phyloP scores from a whole-genome alignment of 345 rosid genomes.

The Schrenkiella parvula region DNA sequence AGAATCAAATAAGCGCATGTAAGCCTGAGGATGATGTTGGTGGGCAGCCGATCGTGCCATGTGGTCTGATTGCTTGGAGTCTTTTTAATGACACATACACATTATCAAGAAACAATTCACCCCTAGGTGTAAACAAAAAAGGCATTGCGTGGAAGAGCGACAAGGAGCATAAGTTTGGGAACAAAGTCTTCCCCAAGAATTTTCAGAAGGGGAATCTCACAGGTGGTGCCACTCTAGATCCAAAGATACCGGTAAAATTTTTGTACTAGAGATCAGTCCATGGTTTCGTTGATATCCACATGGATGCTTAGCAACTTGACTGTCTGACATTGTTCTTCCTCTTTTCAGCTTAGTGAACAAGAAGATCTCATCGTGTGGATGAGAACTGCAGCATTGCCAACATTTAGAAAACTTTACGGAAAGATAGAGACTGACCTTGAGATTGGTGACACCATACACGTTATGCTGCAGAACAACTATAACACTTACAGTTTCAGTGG shows the following conservation, averaged over 20 bases:
- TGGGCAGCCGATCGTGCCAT: constrained; percentile 64
- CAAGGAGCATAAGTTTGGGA: constrained; percentile 86
- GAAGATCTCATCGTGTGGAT: constrained; percentile 98
- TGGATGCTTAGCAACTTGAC: background rate
- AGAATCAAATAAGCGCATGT: constrained; percentile 44
- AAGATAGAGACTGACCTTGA: constrained; percentile 83
- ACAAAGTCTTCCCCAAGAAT: constrained; percentile 68
- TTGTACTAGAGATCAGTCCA: background rate
- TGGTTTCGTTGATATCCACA: background rate
- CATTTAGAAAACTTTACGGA: constrained; percentile 93
- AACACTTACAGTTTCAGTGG: constrained; percentile 94
- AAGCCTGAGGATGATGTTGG: constrained; percentile 61
- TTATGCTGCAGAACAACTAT: constrained; percentile 60
- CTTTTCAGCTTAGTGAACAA: constrained; percentile 74
- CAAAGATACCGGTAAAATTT: constrained; percentile 44
- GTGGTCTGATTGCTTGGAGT: constrained; percentile 99
- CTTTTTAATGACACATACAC: constrained; percentile 84
- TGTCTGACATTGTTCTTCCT: background rate
- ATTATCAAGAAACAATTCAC: constrained; percentile 44
- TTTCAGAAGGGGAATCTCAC: constrained; percentile 62
- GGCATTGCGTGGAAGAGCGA: constrained; percentile 96
- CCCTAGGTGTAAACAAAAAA: constrained; percentile 55
- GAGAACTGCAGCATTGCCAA: constrained; percentile 99
- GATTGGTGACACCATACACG: constrained; percentile 46
- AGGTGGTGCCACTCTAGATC: constrained; percentile 54